Evolutionary conservation across 148 eudicot species (phyloP).

Genomic region (Diospyros lotus): DNA sequence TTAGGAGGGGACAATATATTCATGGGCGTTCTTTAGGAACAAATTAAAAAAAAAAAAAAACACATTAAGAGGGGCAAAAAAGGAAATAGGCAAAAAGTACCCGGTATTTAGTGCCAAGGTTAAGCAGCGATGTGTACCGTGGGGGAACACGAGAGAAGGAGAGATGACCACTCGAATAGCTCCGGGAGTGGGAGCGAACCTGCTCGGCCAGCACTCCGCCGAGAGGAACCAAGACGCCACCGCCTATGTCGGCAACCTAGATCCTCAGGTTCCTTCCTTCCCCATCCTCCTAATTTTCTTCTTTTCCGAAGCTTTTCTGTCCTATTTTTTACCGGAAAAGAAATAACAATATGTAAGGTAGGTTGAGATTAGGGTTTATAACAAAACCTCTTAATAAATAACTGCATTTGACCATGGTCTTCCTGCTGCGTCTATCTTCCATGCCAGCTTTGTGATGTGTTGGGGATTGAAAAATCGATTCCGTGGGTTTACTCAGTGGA

Average conservation of each 20-base stretch:
- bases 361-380: slow-evolving; percentile 10
- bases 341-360: not conserved
- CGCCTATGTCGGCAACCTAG: slow-evolving; percentile 90
- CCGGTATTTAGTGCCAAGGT: no score
- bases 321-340: not conserved
- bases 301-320: not conserved
- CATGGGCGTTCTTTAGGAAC: no score
- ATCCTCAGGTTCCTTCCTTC: slow-evolving; percentile 49
- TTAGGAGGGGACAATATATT: no score
- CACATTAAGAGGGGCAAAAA: no score
- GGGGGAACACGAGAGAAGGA: not conserved
- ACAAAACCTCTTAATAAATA: not conserved
- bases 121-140: no score
- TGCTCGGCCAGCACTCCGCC: slow-evolving; percentile 91
- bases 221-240: slow-evolving; percentile 98
- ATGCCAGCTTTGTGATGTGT: not conserved
- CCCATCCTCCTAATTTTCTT: not conserved
- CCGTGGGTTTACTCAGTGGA: no score
- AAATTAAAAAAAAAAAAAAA: no score
- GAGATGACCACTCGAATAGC: slow-evolving; percentile 91
- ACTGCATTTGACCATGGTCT: not conserved
- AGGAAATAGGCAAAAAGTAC: no score
- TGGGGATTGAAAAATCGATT: no score
- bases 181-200: slow-evolving; percentile 91
- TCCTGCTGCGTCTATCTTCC: not conserved